Evolutionary conservation across 2,329 filamentous ascomycete genomes (phyloP).

Genomic region (Colletotrichum chlorophyti): DNA sequence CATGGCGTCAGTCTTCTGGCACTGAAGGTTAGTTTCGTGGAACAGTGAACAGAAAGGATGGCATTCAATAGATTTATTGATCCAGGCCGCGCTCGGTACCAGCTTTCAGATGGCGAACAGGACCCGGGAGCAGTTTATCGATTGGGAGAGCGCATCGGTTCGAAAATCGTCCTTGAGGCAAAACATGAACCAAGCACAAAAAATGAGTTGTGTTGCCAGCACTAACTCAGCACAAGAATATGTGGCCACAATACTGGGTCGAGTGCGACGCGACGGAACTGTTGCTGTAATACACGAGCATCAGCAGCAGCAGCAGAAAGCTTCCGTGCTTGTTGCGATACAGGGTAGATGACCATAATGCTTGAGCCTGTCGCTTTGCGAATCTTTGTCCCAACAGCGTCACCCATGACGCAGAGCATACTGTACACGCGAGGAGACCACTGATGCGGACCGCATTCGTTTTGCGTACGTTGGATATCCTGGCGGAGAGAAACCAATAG

Average conservation of each 20-base stretch:
- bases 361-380: background rate
- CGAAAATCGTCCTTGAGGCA: background rate
- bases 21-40: too few species aligned
- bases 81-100: background rate
- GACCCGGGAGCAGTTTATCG: too few species aligned
- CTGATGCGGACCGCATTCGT: conserved; percentile 10
- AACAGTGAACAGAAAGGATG: too few species aligned
- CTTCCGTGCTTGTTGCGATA: too few species aligned
- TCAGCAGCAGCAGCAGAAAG: too few species aligned
- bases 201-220: conserved; percentile 5
- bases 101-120: background rate
- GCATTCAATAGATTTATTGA: conserved; percentile 5
- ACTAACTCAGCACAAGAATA: conserved; percentile 8
- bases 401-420: background rate
- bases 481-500: conserved; percentile 2
- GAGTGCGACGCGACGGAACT: background rate
- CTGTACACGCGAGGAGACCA: background rate
- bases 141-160: background rate
- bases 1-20: too few species aligned
- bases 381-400: background rate
- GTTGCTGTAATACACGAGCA: conserved; percentile 6
- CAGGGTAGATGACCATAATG: too few species aligned
- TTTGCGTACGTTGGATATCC: background rate
- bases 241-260: conserved; percentile 19
- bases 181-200: conserved; percentile 7